These are phyloP conservation scores for Colletotrichum acutatum DNA, from an alignment of 2,329 filamentous ascomycete species.

Conservation along the genomic window DNA sequence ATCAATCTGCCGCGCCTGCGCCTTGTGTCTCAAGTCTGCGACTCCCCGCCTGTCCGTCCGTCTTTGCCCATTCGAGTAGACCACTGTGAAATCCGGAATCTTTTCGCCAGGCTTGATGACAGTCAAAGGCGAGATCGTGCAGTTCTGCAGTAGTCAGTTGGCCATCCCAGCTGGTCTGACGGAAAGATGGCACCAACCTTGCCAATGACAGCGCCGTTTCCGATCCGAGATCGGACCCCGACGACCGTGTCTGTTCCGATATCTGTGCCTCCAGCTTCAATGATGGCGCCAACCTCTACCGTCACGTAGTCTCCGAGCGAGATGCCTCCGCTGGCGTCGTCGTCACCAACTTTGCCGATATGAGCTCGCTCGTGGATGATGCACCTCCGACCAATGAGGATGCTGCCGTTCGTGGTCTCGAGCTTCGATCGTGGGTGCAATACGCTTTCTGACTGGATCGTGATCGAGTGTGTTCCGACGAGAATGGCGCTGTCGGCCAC, in stretches of 20 bases:
- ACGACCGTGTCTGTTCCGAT: conserved; percentile 70
- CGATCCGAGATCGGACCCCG: conserved; percentile 69
- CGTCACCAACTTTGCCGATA: conserved; percentile 59
- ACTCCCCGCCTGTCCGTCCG: conserved; percentile 70
- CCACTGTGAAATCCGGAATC: conserved; percentile 74
- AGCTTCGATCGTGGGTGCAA: conserved; percentile 88
- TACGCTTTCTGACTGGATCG: conserved; percentile 80
- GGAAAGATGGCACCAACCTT: conserved; percentile 56
- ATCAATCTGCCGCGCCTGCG: conserved; percentile 75
- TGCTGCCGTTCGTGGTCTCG: conserved; percentile 80
- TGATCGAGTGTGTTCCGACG: conserved; percentile 80
- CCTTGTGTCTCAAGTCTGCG: conserved; percentile 71
- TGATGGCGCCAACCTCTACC: conserved; percentile 67
- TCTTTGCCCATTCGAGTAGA: conserved; percentile 72
- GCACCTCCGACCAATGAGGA: conserved; percentile 83
- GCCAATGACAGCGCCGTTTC: conserved; percentile 70
- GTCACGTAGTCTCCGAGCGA: conserved; percentile 70
- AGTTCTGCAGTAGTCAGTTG: conserved; percentile 60
- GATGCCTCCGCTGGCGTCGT: conserved; percentile 58
- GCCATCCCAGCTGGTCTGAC: background rate
- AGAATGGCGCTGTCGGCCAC: conserved; percentile 73
- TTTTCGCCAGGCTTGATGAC: conserved; percentile 66
- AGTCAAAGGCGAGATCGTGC: conserved; percentile 75
- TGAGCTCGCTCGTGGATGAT: conserved; percentile 79
- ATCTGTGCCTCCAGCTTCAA: conserved; percentile 72